Evolutionary conservation across 208 protist species (phyloP).

Genomic region (Acanthamoeba lenticulata): DNA sequence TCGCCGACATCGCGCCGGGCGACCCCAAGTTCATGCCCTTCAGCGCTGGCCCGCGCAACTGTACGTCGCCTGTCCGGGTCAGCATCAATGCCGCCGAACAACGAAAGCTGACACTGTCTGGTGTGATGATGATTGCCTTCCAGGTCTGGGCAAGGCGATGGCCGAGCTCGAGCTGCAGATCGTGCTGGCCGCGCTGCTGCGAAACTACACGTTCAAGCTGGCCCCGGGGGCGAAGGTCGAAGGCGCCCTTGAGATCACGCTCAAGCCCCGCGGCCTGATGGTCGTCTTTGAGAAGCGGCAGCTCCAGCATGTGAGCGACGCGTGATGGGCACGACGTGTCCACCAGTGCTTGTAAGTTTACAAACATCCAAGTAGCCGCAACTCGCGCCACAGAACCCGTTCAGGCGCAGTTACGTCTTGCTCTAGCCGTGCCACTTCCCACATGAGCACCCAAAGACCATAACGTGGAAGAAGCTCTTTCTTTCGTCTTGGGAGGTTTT

Average conservation of each 20-base stretch:
- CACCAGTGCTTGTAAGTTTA: too few relatives aligned
- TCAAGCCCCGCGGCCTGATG: neutral
- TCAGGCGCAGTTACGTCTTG: too few relatives aligned
- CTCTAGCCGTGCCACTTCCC: too few relatives aligned
- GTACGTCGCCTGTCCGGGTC: too few relatives aligned
- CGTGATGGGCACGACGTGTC: too few relatives aligned
- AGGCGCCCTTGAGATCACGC: neutral
- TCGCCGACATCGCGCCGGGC: neutral
- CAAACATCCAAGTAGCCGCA: too few relatives aligned
- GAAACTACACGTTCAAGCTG: neutral
- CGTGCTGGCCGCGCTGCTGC: neutral
- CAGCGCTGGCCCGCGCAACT: neutral
- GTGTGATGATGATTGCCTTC: neutral
- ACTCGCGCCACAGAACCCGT: too few relatives aligned
- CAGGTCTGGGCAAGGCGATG: constrained; percentile 21
- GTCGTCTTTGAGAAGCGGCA: neutral
- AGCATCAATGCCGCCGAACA: too few relatives aligned
- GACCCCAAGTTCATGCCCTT: constrained; percentile 53
- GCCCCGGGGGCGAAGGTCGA: neutral
- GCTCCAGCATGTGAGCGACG: neutral
- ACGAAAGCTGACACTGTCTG: neutral
- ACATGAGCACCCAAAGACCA: too few relatives aligned
- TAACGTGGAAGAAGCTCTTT: too few relatives aligned
- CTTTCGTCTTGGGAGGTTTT: too few relatives aligned
- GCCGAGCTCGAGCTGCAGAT: neutral